phyloP scores from a whole-genome alignment of 495 filamentous ascomycete species.

The Hyaloscypha bicolor region DNA sequence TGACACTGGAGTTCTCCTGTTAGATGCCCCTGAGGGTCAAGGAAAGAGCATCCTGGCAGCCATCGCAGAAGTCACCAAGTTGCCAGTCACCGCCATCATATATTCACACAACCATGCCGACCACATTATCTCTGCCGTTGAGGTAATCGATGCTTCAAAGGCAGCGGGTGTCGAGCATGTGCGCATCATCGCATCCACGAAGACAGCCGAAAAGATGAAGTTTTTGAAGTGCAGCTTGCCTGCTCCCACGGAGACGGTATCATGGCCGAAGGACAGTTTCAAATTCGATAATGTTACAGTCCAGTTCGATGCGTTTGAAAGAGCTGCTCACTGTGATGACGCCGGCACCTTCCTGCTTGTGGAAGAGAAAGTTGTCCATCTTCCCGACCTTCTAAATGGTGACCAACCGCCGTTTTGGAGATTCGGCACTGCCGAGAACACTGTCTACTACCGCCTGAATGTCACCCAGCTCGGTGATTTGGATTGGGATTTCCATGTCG shows the following conservation, averaged over 20 bases:
- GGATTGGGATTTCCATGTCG: neutral
- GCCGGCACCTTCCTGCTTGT: conserved; percentile 2
- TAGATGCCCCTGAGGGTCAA: neutral
- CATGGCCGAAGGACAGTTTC: neutral
- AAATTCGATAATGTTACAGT: neutral
- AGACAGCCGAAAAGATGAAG: neutral
- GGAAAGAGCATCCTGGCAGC: neutral
- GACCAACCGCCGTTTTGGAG: conserved; percentile 2
- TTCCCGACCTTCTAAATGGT: neutral
- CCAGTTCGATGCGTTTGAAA: neutral
- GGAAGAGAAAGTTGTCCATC: conserved; percentile 7
- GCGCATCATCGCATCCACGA: neutral
- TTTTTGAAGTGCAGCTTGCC: conserved; percentile 1
- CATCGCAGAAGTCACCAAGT: neutral
- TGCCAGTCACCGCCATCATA: neutral
- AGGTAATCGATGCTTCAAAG: neutral
- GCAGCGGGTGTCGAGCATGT: neutral
- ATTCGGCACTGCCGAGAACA: neutral
- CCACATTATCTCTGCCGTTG: neutral
- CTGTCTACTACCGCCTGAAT: conserved; percentile 1
- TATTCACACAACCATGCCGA: conserved; percentile 7
- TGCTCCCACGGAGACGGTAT: neutral
- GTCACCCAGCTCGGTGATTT: neutral
- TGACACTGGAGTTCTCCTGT: neutral
- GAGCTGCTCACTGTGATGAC: conserved; percentile 2